Percentiles rank a stretch among this genome's conserved stretches.
Conservation (phyloP, 2,329 filamentous ascomycete species). For the Fusarium ramigenum region DNA sequence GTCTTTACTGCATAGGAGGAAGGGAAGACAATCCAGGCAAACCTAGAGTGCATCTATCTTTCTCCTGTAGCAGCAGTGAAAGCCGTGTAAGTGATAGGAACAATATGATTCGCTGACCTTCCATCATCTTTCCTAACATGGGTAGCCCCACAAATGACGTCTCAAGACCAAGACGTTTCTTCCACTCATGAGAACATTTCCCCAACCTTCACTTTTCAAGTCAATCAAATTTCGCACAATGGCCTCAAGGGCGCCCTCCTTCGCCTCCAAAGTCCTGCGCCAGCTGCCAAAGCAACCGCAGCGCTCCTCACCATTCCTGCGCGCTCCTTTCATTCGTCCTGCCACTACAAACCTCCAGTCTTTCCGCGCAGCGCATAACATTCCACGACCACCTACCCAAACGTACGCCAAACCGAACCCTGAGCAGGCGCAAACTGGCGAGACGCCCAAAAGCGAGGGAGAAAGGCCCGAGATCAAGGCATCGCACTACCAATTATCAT, state of each 20-base stretch:
- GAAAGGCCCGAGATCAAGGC: slow-evolving; percentile 49
- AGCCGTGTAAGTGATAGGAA: slow-evolving; percentile 21
- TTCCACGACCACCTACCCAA: slow-evolving; percentile 47
- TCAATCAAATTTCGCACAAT: slow-evolving; percentile 31
- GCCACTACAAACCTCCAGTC: slow-evolving; percentile 13
- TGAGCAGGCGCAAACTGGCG: slow-evolving; percentile 13
- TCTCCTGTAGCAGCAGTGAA: neutral
- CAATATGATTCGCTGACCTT: slow-evolving; percentile 31
- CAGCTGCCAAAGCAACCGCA: slow-evolving; percentile 27
- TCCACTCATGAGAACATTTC: slow-evolving; percentile 32
- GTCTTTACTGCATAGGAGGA: neutral
- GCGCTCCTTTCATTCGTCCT: slow-evolving; percentile 8
- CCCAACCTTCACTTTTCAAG: neutral
- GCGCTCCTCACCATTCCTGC: slow-evolving; percentile 26
- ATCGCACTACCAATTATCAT: slow-evolving; percentile 86
- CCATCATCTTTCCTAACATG: slow-evolving; percentile 12
- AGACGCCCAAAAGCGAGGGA: slow-evolving; percentile 43
- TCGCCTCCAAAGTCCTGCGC: slow-evolving; percentile 30
- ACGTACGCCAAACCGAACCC: slow-evolving; percentile 20
- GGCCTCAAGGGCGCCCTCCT: slow-evolving; percentile 41
- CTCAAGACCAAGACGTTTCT: slow-evolving; percentile 19
- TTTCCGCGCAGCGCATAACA: slow-evolving; percentile 48
- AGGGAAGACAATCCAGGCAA: neutral
- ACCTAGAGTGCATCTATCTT: neutral
- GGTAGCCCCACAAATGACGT: slow-evolving; percentile 36